Evolutionary conservation across 1,284 basidiomycete genomes (phyloP).

Genomic region (Exobasidium rhododendri): DNA sequence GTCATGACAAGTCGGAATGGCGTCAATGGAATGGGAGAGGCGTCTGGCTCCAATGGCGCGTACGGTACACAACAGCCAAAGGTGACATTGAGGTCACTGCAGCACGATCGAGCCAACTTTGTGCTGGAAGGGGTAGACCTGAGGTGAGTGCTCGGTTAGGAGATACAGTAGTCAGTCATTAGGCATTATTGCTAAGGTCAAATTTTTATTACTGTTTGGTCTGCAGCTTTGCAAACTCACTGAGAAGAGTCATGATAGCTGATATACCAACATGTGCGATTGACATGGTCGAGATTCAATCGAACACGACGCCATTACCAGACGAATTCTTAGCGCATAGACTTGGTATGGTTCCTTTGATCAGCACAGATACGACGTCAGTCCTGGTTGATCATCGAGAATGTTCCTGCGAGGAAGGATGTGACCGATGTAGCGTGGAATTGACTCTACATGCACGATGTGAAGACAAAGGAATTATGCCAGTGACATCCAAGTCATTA

Average conservation of each 20-base stretch:
- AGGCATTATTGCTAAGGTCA: neutral
- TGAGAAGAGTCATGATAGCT: constrained; percentile 51
- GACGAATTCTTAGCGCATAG: constrained; percentile 98
- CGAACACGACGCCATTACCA: constrained; percentile 88
- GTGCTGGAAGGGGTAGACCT: constrained; percentile 51
- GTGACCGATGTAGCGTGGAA: constrained; percentile 75
- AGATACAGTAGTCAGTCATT: neutral
- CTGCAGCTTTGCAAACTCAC: constrained; percentile 51
- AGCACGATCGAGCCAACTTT: constrained; percentile 21
- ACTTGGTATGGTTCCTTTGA: constrained; percentile 86
- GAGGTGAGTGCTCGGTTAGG: constrained; percentile 19
- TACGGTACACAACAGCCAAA: constrained; percentile 7
- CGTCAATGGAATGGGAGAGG: constrained; percentile 1
- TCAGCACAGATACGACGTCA: constrained; percentile 60
- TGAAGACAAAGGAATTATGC: constrained; percentile 62
- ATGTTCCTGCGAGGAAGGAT: constrained; percentile 75
- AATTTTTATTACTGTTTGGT: neutral
- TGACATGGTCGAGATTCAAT: constrained; percentile 89
- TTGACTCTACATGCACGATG: constrained; percentile 68
- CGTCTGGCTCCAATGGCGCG: constrained; percentile 8
- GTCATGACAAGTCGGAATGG: constrained; percentile 9
- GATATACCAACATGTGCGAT: constrained; percentile 63
- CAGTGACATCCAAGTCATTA: constrained; percentile 66
- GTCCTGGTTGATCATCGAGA: constrained; percentile 59
- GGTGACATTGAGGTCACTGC: constrained; percentile 2